Base-by-base conservation (phyloP, 2,329 filamentous ascomycete species). In the Verticillium albo-atrum region DNA sequence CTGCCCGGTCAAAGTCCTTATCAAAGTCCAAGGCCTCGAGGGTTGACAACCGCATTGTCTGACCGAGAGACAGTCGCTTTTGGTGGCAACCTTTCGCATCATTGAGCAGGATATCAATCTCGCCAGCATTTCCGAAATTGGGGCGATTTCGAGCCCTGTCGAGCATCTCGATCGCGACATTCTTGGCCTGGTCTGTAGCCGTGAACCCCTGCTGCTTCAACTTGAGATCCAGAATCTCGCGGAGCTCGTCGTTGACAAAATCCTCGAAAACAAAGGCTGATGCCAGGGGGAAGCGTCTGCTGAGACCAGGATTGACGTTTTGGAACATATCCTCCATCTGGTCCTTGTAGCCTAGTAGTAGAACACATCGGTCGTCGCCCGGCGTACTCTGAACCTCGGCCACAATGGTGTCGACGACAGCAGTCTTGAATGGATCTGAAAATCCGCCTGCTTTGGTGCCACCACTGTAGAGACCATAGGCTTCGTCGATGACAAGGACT, bases 401-500 rank as follows among this genome's bases (percentile, higher is more conserved):
- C 0, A 92, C 89, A 14, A 92, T 86, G 0, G 88, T 91, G 64
- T 92, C 89, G 3, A 92, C 79, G 1, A 91, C 87, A 0, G 85
- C 87, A 0, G 77, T 81, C 68, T 84, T 88, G 73, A 74, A 92
- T 0, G 73, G 68, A 15, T 76, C 74, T 23, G 58, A 51, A 23
- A 14, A 5, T 3, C n/a, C 28, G 12, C 57, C 42, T 1, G 66
- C 67, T 2, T 63, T 63, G n/a, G 65, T 66, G 0, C 68, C 70
- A 2, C 70, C 69, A 0, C 75, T 71, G 53, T 79, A 82, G 0
- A 94, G 77, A 34, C 86, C 85, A 63, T 94, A 93, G 0, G 90
- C 90, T 68, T 95, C 90, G 62, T 94, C 90, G 3, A 94, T 92
- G 15, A 94, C 83, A 0, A 94, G 79, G 0, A 93, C 89, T 63